Base-by-base conservation (phyloP, 306 rosid genomes). In the Prunus davidiana region DNA sequence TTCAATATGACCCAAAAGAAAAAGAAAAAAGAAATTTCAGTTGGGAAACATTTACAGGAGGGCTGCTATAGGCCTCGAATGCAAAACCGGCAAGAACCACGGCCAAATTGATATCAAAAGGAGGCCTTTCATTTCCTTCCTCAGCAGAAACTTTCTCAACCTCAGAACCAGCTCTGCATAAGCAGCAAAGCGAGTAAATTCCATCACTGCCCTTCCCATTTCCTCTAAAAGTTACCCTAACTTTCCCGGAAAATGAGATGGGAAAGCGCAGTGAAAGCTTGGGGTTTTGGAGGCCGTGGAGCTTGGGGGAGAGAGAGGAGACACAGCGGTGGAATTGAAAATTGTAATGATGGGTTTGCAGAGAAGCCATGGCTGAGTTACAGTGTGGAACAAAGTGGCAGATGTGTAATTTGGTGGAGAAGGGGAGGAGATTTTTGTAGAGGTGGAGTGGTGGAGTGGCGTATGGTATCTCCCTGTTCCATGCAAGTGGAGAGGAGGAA, bases 51-150 rank as follows among this genome's bases (percentile, higher is more conserved):
- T 73, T 74, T 85, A 94, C 97, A 19, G 96, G 86, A 4, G 98
- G 98, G 60, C 79, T 89, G 46, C 91, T 46, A 72, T 94, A 91
- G 51, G 97, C 94, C 77, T 94, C 98, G 73, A 94, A 94, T 1
- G 98, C 95, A 68, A 91, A 94, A 5, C 97, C 98, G 1, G 98
- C 98, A 1, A 94, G 91, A 85, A 94, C 82, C 16, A 94, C 97
- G 0, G 95, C 98, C 52, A 94, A 93, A 74, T 94, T 94, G 78
- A 90, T 90, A 75, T 94, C 98, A 49, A 94, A 94, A 1, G 87
- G 87, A 74, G 93, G 95, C 52, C 89, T 75, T 27, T 83, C 89
- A 73, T 22, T 82, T 47, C 81, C 82, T 34, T 88, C 86, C 56
- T 75, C 79, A 49, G 57, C 12, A 32, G 84, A 7, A 54, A 55